Percentiles rank a stretch among this genome's conserved stretches.
phyloP scores from a whole-genome alignment of 164 flowering plant genomes.

The Aristolochia californica region DNA sequence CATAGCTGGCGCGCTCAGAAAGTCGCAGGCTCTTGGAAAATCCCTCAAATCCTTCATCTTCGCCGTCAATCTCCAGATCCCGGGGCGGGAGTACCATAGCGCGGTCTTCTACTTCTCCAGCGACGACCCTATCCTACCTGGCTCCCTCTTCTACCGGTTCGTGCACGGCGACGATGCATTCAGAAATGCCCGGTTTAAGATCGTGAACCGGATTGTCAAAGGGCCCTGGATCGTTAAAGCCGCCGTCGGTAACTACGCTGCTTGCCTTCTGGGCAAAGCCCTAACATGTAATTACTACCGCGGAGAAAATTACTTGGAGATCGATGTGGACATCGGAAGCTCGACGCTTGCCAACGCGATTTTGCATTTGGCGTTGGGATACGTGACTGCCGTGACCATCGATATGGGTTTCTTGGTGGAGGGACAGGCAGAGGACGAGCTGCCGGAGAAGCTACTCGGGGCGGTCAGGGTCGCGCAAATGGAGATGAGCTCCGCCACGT shows the following conservation, averaged over 20 bases:
- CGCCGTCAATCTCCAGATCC: constrained; percentile 83
- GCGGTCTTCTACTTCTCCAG: constrained; percentile 85
- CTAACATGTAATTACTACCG: constrained; percentile 55
- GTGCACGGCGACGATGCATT: constrained; percentile 68
- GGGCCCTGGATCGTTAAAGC: constrained; percentile 92
- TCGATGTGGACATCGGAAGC: constrained; percentile 87
- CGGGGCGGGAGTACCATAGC: constrained; percentile 71
- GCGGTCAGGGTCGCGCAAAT: constrained; percentile 89
- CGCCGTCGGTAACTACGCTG: constrained; percentile 73
- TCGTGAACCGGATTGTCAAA: constrained; percentile 80
- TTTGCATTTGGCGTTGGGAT: constrained; percentile 64
- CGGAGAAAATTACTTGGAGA: constrained; percentile 69
- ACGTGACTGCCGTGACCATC: constrained; percentile 64
- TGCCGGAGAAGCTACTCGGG: constrained; percentile 80
- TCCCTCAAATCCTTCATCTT: constrained; percentile 54
- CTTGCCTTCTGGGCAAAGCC: constrained; percentile 81
- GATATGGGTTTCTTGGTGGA: constrained; percentile 96
- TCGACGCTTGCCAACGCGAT: constrained; percentile 72
- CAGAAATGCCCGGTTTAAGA: constrained; percentile 73
- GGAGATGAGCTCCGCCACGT: constrained; percentile 73
- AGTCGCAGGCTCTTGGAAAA: constrained; percentile 26
- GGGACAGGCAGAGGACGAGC: constrained; percentile 69
- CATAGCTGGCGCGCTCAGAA: constrained; percentile 38
- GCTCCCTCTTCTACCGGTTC: constrained; percentile 62
- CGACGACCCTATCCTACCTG: constrained; percentile 54